Evolutionary conservation across 2,329 filamentous ascomycete genomes (phyloP).

Genomic region (Pseudogymnoascus sp.): DNA sequence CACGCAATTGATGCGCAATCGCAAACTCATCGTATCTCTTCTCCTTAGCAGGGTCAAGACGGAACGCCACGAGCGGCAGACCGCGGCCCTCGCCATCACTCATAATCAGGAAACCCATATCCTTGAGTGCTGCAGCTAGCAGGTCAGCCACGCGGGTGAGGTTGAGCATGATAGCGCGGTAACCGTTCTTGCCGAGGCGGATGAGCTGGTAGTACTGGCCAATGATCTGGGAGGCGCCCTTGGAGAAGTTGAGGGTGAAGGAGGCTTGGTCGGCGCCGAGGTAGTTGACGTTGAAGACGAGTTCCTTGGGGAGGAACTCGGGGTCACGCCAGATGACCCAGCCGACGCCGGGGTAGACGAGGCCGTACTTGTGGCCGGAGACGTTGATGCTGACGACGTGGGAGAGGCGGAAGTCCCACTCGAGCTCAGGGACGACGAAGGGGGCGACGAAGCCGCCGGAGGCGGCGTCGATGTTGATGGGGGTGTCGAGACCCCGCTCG

Average conservation of each 20-base stretch:
- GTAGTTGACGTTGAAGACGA: constrained; percentile 99
- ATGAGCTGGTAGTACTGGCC: constrained; percentile 98
- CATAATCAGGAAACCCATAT: constrained; percentile 80
- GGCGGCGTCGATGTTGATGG: constrained; percentile 90
- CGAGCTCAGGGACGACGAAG: constrained; percentile 72
- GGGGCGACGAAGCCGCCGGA: constrained; percentile 89
- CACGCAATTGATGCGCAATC: constrained; percentile 74
- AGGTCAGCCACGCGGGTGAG: constrained; percentile 85
- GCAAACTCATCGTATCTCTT: constrained; percentile 61
- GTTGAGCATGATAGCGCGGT: constrained; percentile 89
- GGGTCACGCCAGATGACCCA: constrained; percentile 86
- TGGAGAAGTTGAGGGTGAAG: constrained; percentile 96
- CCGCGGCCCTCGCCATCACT: constrained; percentile 68
- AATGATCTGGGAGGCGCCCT: constrained; percentile 88
- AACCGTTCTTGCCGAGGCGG: constrained; percentile 84
- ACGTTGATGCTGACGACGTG: constrained; percentile 91
- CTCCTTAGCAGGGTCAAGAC: constrained; percentile 46
- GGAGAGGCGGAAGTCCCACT: constrained; percentile 87
- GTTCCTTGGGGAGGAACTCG: constrained; percentile 72
- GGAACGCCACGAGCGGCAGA: constrained; percentile 84
- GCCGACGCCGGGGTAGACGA: constrained; percentile 83
- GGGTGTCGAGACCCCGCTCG: constrained; percentile 64
- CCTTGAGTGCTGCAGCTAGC: constrained; percentile 62
- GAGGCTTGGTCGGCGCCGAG: constrained; percentile 90
- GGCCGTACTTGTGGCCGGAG: constrained; percentile 80